Evolutionary conservation across 2,329 filamentous ascomycete genomes (phyloP).

Genomic region (Blastomyces silverae): DNA sequence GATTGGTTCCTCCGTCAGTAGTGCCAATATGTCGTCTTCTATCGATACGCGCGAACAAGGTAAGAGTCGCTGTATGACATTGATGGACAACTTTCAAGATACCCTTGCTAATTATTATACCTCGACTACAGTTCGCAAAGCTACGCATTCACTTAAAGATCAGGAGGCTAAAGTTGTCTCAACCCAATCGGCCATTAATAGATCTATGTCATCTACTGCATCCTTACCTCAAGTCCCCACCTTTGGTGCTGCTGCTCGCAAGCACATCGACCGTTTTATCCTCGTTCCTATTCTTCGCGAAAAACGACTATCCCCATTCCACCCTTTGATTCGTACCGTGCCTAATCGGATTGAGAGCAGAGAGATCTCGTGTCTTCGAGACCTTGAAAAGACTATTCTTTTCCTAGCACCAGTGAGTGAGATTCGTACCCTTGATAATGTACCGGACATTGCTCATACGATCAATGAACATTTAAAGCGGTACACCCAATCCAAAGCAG

Average conservation of each 20-base stretch:
- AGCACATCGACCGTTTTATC: constrained; percentile 72
- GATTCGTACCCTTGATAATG: constrained; percentile 42
- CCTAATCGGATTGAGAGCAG: constrained; percentile 73
- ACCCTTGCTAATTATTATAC: constrained; percentile 11
- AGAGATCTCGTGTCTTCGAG: constrained; percentile 82
- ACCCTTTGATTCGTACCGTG: constrained; percentile 69
- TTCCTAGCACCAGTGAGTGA: constrained; percentile 90
- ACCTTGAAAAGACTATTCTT: constrained; percentile 88
- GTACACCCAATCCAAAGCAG: constrained; percentile 59
- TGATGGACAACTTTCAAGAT: constrained; percentile 16
- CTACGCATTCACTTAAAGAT: background rate
- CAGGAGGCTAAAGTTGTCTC: background rate
- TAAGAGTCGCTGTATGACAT: constrained; percentile 39
- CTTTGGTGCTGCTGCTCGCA: constrained; percentile 63
- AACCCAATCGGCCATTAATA: constrained; percentile 53
- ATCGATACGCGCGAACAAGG: constrained; percentile 44
- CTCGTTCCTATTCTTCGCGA: constrained; percentile 71
- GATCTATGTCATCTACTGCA: constrained; percentile 49
- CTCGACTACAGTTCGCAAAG: constrained; percentile 16
- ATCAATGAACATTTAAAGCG: constrained; percentile 60
- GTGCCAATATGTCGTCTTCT: constrained; percentile 40
- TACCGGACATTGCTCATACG: constrained; percentile 63
- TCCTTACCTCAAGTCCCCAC: constrained; percentile 49
- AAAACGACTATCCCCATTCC: constrained; percentile 67
- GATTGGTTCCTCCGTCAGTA: constrained; percentile 72